phyloP scores from a whole-genome alignment of 768 basidiomycete genomes.

The Flagelloscypha sp. region DNA sequence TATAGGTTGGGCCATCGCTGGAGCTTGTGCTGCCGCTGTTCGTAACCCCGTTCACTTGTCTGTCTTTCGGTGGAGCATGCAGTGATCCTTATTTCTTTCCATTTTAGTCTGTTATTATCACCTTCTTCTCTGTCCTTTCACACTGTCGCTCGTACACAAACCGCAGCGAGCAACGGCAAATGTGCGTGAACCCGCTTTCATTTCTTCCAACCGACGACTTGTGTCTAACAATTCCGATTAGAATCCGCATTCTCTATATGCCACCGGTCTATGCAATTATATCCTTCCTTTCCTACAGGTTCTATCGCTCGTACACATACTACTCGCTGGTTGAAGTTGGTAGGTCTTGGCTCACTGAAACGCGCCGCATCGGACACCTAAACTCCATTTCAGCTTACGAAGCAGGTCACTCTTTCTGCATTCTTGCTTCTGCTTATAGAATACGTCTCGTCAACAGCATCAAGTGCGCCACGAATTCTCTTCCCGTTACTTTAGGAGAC shows the following conservation, averaged over 20 bases:
- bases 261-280: slow-evolving; percentile 74
- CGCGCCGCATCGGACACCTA: slow-evolving; percentile 22
- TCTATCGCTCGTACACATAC: slow-evolving; percentile 69
- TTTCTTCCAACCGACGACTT: background rate
- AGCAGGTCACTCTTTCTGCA: slow-evolving; percentile 27
- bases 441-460: slow-evolving; percentile 67
- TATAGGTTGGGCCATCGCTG: slow-evolving; percentile 59
- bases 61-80: slow-evolving; percentile 1
- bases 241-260: slow-evolving; percentile 79
- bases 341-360: slow-evolving; percentile 32
- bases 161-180: slow-evolving; percentile 68
- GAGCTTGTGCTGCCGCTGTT: slow-evolving; percentile 42
- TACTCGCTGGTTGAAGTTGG: slow-evolving; percentile 44
- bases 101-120: slow-evolving; percentile 54
- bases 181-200: slow-evolving; percentile 41
- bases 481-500: no score
- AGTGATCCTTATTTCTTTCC: background rate
- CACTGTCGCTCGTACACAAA: slow-evolving; percentile 72
- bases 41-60: slow-evolving; percentile 14
- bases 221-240: slow-evolving; percentile 18
- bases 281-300: slow-evolving; percentile 82
- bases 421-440: slow-evolving; percentile 69
- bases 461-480: no score
- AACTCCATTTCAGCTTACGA: slow-evolving; percentile 47
- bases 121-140: slow-evolving; percentile 42